Percentiles rank a stretch among this genome's conserved stretches.
phyloP scores from a whole-genome alignment of 352 stramenopile species.

The Pythium sp. region DNA sequence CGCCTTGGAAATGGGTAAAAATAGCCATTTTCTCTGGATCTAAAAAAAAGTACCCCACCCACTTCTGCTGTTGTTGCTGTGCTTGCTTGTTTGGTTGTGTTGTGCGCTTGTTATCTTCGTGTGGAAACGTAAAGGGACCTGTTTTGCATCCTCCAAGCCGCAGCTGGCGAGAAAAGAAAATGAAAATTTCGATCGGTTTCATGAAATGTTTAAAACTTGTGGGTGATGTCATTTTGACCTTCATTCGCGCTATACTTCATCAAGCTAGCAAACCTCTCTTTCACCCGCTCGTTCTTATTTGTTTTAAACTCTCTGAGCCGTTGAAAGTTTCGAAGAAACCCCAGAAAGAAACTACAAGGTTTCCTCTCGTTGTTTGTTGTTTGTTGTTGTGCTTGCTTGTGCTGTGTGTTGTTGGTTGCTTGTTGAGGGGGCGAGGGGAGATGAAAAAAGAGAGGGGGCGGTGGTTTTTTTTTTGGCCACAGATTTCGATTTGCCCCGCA shows the following conservation, averaged over 20 bases:
- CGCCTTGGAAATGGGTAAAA: background rate
- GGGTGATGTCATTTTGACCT: background rate
- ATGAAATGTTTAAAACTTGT: background rate
- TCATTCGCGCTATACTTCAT: background rate
- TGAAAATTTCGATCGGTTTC: too few species aligned
- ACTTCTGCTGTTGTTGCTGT: background rate
- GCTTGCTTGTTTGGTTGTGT: background rate
- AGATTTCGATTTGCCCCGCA: slow-evolving; percentile 59
- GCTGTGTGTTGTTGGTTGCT: too few species aligned
- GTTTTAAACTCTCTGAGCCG: background rate
- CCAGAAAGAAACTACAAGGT: background rate
- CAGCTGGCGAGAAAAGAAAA: background rate
- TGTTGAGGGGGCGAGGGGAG: too few species aligned
- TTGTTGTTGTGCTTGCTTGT: background rate
- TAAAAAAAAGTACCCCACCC: background rate
- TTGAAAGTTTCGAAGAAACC: slow-evolving; percentile 1
- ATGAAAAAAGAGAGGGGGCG: background rate
- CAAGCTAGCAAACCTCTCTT: background rate
- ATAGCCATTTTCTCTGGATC: background rate
- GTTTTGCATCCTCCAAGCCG: background rate
- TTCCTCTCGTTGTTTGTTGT: background rate
- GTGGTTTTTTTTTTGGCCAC: slow-evolving; percentile 33
- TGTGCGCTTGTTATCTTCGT: background rate
- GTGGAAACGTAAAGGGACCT: background rate
- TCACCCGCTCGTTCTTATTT: background rate